These are phyloP conservation scores for Baffinella frigidus DNA, from an alignment of 208 protist species.

Conservation along the genomic window DNA sequence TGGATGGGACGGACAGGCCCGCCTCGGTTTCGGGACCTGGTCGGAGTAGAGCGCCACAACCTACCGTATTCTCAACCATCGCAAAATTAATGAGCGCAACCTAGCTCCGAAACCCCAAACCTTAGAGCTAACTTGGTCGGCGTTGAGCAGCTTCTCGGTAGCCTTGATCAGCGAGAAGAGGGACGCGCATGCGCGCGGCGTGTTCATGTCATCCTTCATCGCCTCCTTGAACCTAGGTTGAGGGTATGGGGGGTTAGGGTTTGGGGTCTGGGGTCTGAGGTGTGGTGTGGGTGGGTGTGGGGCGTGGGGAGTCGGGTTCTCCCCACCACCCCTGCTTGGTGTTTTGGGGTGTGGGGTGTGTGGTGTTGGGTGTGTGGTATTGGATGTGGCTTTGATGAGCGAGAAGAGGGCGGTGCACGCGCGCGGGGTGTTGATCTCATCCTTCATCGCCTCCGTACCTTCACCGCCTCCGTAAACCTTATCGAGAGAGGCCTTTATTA, in stretches of 20 bases:
- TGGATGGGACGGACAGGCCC: not conserved
- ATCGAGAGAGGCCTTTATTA: too few relatives aligned
- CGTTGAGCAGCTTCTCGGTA: not conserved
- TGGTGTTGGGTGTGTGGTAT: too few relatives aligned
- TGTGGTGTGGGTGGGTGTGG: too few relatives aligned
- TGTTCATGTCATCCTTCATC: conserved; percentile 36
- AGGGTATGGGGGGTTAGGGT: too few relatives aligned
- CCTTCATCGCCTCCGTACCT: too few relatives aligned
- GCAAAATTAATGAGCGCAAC: not conserved
- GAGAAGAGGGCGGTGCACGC: conserved; percentile 40
- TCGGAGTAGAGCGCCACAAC: not conserved
- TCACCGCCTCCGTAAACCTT: too few relatives aligned
- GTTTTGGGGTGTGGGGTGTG: too few relatives aligned
- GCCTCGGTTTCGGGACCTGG: not conserved
- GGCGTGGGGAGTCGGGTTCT: too few relatives aligned
- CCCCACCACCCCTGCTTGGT: too few relatives aligned
- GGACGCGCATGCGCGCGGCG: conserved; percentile 24
- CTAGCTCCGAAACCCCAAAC: not conserved
- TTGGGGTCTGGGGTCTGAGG: too few relatives aligned
- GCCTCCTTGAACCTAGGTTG: too few relatives aligned
- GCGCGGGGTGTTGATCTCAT: conserved; percentile 37
- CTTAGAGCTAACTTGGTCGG: not conserved
- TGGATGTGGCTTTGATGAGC: conserved; percentile 29
- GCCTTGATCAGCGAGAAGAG: conserved; percentile 47
- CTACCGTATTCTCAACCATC: not conserved